Conservation (phyloP, 164 flowering plant species). For the Tetrastigma voinierianum region DNA sequence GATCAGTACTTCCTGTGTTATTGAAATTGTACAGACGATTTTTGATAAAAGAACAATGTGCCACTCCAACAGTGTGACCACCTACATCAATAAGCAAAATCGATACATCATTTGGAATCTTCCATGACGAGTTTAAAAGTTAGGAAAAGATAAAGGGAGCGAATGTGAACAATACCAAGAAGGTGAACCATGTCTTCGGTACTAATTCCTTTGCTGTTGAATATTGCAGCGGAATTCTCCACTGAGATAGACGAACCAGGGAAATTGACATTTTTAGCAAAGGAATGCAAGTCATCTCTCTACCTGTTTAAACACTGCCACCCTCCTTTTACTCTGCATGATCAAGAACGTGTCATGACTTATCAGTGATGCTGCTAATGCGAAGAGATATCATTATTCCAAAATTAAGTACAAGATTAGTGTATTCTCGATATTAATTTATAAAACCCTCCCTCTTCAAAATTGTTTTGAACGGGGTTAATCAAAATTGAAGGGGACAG, state of each 20-base stretch:
- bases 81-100: slow-evolving; percentile 21
- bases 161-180: slow-evolving; percentile 22
- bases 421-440: no score
- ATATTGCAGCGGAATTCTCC: slow-evolving; percentile 21
- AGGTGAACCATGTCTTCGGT: slow-evolving; percentile 38
- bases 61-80: slow-evolving; percentile 50
- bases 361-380: no score
- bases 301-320: slow-evolving; percentile 33
- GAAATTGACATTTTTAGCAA: slow-evolving; percentile 30
- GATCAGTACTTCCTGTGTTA: no score
- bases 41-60: slow-evolving; percentile 41
- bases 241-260: slow-evolving; percentile 34
- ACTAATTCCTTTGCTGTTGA: slow-evolving; percentile 33
- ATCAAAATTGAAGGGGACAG: no score
- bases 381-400: no score
- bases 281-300: slow-evolving; percentile 35
- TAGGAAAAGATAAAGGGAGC: background rate
- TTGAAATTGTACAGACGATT: slow-evolving; percentile 53
- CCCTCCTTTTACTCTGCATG: slow-evolving; percentile 30
- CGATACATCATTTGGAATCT: background rate
- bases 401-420: no score
- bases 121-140: background rate
- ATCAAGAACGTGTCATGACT: no score
- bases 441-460: no score
- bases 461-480: no score